These are phyloP conservation scores for Tetrapisispora arboricola DNA, from an alignment of 805 yeast species.

Conservation along the genomic window DNA sequence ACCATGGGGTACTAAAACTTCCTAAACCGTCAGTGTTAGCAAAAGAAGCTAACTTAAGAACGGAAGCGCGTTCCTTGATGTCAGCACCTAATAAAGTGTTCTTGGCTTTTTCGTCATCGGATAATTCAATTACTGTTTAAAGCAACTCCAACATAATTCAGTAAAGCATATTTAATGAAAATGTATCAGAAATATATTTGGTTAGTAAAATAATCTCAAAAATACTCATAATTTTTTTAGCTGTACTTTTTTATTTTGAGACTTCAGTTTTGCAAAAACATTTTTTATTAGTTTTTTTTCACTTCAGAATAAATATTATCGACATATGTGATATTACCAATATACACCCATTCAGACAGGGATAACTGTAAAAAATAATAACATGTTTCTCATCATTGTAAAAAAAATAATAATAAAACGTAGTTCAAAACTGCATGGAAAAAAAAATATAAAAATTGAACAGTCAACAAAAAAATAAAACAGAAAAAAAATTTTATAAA, in stretches of 20 bases:
- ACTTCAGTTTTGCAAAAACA: not conserved
- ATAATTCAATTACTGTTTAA: slow-evolving; percentile 9
- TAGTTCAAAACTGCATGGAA: no score
- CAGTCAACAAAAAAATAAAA: not conserved
- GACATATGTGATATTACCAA: slow-evolving; percentile 26
- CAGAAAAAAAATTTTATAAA: not conserved
- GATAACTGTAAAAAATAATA: slow-evolving; percentile 27
- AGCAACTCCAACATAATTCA: not conserved
- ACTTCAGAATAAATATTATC: slow-evolving; percentile 24
- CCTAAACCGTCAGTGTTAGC: slow-evolving; percentile 57
- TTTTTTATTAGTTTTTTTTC: not conserved
- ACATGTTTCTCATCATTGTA: slow-evolving; percentile 28
- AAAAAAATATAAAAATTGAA: no score
- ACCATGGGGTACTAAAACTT: slow-evolving; percentile 38
- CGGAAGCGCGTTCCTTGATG: slow-evolving; percentile 45
- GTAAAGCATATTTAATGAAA: not conserved
- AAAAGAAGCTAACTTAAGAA: slow-evolving; percentile 70
- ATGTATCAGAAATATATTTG: no score
- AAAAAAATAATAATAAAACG: not conserved
- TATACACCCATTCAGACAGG: slow-evolving; percentile 32
- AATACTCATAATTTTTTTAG: no score
- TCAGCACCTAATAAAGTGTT: slow-evolving; percentile 50
- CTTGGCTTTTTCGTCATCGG: slow-evolving; percentile 29
- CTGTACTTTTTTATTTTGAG: no score
- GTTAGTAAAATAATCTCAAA: no score